Evolutionary conservation across 345 rosid genomes (phyloP), one percentile per base, ranked within the genome.

Genomic region (Camelina hispida): DNA sequence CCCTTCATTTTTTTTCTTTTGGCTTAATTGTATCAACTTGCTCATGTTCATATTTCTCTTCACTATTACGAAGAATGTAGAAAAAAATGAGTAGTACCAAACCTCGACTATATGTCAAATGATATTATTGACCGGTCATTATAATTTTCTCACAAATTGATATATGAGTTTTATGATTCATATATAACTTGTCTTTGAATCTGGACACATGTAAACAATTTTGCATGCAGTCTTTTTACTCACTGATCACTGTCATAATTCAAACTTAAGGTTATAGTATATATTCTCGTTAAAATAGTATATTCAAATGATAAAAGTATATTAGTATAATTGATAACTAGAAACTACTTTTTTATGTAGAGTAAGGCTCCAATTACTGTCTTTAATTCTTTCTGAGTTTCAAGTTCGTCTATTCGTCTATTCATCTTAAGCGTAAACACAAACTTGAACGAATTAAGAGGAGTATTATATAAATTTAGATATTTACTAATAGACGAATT

Each of bases 1-100:
- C 77, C 70, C 72, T 65, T 56, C 58, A 4, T 1, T 34, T 57
- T 55, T 38, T 56, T 20, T 62, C 17, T 15, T 60, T 35, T 62
- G 53, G 32, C 53, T 43, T 53, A 42, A 63, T 20, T 16, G 25
- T 63, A 20, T 72, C 37, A 17, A 51, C 63, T 72, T 71, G 18
- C 11, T 54, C 14, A 6, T 18, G 30, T 4, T 46, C 5, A 32
- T 18, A 44, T 7, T 7, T 20, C 20, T 58, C 47, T 20, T 71
- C 22, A 18, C 9, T 34, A 13, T 37, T 35, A 20, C 66, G 43
- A 46, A 22, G 12, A 60, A 34, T 71, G 28, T 37, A n/a, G 7
- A 8, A 1, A 14, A 14, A 62, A 14, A 14, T 44, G 8, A 14
- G 0, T 15, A 8, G 22, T 15, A 15, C 30, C 57, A 22, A 62